A percentile compares a stretch with the other conserved stretches of the same genome.
Evolutionary conservation across 2,329 filamentous ascomycete genomes (phyloP).

Genomic region (Bertia moriformis): DNA sequence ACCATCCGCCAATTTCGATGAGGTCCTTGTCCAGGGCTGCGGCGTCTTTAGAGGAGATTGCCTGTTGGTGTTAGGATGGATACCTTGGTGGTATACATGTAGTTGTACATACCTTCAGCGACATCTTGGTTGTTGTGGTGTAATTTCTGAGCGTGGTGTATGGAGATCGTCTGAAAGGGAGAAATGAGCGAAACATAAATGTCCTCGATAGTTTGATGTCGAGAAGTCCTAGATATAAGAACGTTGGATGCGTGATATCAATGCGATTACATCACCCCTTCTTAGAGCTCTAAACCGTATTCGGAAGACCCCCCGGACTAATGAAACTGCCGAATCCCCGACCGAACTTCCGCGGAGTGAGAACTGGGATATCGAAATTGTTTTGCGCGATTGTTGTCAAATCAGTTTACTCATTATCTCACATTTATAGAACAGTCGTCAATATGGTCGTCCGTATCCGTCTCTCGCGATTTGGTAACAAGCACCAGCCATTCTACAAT

Average conservation of each 20-base stretch:
- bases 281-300: neutral
- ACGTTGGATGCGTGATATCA: too few relatives aligned
- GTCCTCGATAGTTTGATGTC: too few relatives aligned
- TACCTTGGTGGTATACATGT: neutral
- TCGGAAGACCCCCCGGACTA: neutral
- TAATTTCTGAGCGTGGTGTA: neutral
- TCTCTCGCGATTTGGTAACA: slow-evolving; percentile 51
- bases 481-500: slow-evolving; percentile 52
- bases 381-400: too few relatives aligned
- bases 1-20: neutral
- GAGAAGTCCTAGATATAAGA: too few relatives aligned
- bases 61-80: neutral
- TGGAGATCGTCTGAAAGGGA: neutral
- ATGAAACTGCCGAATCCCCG: neutral
- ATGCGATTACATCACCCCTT: slow-evolving; percentile 1
- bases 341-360: neutral
- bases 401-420: too few relatives aligned
- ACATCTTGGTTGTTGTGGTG: neutral
- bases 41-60: neutral
- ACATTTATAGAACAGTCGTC: too few relatives aligned
- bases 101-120: neutral
- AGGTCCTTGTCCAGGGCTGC: neutral
- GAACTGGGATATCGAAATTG: too few relatives aligned
- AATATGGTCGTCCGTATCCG: slow-evolving; percentile 54
- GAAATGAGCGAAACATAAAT: neutral